Conservation (phyloP, 2,329 filamentous ascomycete species). For the Aureobasidium zeae region DNA sequence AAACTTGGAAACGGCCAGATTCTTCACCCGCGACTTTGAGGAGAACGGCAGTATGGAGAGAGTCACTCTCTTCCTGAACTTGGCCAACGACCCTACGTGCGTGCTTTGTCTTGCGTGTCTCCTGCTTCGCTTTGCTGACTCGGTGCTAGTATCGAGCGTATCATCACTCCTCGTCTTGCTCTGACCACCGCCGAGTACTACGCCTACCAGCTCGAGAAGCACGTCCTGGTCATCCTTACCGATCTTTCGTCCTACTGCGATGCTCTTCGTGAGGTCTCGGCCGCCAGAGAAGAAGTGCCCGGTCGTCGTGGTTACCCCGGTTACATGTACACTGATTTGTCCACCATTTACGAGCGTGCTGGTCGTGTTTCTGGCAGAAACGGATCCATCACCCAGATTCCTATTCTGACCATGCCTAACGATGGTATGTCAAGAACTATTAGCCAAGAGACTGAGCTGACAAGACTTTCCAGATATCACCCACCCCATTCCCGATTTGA, state of each 20-base stretch:
- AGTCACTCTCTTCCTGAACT: constrained; percentile 93
- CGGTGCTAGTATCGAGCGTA: constrained; percentile 78
- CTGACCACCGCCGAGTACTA: constrained; percentile 99
- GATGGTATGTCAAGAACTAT: constrained; percentile 49
- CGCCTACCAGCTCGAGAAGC: constrained; percentile 99
- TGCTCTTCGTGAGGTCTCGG: constrained; percentile 95
- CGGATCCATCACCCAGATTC: constrained; percentile 97
- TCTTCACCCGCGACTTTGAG: constrained; percentile 98
- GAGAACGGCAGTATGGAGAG: constrained; percentile 98
- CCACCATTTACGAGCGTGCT: constrained; percentile 98
- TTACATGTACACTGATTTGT: constrained; percentile 99
- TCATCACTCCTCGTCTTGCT: constrained; percentile 96
- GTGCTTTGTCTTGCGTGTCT: constrained; percentile 25
- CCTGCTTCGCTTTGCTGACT: neutral
- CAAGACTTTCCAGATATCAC: constrained; percentile 61
- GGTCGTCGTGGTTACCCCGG: constrained; percentile 98
- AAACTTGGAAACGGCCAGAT: constrained; percentile 95
- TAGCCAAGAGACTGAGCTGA: neutral
- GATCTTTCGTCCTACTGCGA: constrained; percentile 98
- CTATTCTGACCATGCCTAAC: constrained; percentile 99
- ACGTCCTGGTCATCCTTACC: constrained; percentile 96
- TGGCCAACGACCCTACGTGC: constrained; percentile 97
- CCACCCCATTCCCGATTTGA: constrained; percentile 96
- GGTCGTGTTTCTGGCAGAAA: constrained; percentile 95
- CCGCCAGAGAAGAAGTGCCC: constrained; percentile 95